phyloP scores from a whole-genome alignment of 768 basidiomycete species.

The Xerocomus brunneocitrinus region DNA sequence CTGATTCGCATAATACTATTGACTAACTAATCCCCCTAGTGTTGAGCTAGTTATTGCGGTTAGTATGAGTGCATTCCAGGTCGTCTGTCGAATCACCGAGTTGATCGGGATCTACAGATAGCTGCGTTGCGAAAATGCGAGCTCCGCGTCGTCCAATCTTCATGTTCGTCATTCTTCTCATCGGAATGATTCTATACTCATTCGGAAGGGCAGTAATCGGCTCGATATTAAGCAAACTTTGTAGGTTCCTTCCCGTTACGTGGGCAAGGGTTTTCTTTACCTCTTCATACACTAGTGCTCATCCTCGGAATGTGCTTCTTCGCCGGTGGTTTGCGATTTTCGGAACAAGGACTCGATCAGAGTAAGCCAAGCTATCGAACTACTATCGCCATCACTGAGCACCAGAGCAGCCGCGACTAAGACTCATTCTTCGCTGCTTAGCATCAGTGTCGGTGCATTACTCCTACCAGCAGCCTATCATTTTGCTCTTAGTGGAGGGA shows the following conservation, averaged over 20 bases:
- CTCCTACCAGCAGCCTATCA: constrained; percentile 80
- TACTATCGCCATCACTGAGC: constrained; percentile 2
- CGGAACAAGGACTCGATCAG: constrained; percentile 73
- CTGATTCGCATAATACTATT: not conserved
- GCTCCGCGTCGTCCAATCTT: constrained; percentile 75
- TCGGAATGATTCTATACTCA: constrained; percentile 1
- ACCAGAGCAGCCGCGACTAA: constrained; percentile 49
- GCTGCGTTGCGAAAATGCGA: constrained; percentile 80
- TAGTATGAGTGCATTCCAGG: constrained; percentile 24
- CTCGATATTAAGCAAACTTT: constrained; percentile 74
- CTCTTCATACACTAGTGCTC: constrained; percentile 44
- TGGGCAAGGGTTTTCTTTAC: constrained; percentile 7
- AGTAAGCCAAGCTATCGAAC: constrained; percentile 41
- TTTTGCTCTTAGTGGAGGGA: constrained; percentile 38
- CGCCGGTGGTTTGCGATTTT: constrained; percentile 72
- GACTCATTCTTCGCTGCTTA: constrained; percentile 70
- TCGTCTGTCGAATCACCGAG: not conserved
- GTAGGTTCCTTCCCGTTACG: constrained; percentile 32
- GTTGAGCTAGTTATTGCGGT: constrained; percentile 71
- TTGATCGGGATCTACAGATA: constrained; percentile 36
- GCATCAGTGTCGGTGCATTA: constrained; percentile 74
- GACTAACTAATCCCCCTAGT: constrained; percentile 27
- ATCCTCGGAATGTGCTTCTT: constrained; percentile 91
- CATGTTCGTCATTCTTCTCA: constrained; percentile 43
- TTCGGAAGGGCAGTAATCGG: constrained; percentile 57